phyloP scores from a whole-genome alignment of 257 asterid species.

The Jacaranda mimosifolia region DNA sequence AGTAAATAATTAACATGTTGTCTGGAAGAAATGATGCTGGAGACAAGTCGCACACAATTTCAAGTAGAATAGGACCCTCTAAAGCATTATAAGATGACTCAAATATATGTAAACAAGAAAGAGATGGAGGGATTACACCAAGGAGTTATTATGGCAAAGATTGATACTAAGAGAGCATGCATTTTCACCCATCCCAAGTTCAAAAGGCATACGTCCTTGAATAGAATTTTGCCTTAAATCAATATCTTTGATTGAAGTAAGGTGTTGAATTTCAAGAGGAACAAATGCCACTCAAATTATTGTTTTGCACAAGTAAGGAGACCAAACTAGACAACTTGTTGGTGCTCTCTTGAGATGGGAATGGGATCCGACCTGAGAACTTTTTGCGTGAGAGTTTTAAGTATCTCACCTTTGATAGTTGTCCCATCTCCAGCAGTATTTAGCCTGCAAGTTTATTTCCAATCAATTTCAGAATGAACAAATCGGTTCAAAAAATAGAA shows the following conservation, averaged over 20 bases:
- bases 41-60: neutral
- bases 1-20: neutral
- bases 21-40: neutral
- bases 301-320: neutral
- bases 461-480: too few species aligned
- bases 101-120: neutral
- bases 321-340: neutral
- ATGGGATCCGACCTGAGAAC: neutral
- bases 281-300: neutral
- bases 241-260: neutral
- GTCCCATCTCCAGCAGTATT: neutral
- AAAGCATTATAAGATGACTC: constrained; percentile 28
- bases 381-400: neutral
- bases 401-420: neutral
- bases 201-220: neutral
- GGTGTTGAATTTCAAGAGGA: neutral
- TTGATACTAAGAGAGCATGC: neutral
- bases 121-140: constrained; percentile 20
- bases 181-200: neutral
- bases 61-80: constrained; percentile 13
- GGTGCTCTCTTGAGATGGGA: neutral
- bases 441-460: too few species aligned
- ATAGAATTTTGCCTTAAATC: neutral
- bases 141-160: constrained; percentile 26
- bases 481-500: too few species aligned